These are phyloP conservation scores for Didymosphaeria variabile DNA, from an alignment of 2,329 filamentous ascomycete species.

Conservation along the genomic window DNA sequence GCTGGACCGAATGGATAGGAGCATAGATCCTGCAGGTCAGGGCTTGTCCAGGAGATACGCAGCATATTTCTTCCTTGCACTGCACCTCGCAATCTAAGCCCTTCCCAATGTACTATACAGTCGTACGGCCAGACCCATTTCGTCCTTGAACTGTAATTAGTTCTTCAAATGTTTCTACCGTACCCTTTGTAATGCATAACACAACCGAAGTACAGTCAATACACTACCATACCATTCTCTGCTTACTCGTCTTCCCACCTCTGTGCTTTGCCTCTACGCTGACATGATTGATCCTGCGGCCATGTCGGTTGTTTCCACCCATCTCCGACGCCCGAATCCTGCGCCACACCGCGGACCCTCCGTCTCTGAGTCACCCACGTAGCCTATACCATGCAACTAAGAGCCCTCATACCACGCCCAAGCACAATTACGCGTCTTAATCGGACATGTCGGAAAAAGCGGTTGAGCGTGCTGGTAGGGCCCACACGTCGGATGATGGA, in stretches of 20 bases:
- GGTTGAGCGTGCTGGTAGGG: neutral
- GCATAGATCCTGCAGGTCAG: no score
- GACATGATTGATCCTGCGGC: neutral
- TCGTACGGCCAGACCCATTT: neutral
- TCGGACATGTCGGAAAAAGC: conserved; percentile 16
- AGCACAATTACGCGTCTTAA: conserved; percentile 7
- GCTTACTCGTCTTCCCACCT: neutral
- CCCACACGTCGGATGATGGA: neutral
- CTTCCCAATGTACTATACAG: no score
- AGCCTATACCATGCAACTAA: no score
- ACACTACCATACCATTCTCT: no score
- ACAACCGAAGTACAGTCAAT: no score
- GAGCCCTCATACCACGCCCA: conserved; percentile 1
- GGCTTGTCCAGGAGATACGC: neutral
- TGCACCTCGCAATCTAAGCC: neutral
- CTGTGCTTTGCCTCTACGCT: neutral
- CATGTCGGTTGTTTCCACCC: conserved; percentile 5
- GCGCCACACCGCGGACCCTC: conserved; percentile 4
- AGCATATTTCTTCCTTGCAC: neutral
- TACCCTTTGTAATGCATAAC: no score
- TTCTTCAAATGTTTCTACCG: no score
- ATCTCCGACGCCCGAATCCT: conserved; percentile 11
- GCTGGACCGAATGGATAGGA: no score
- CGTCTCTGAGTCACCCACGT: neutral
- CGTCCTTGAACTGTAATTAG: neutral